Percentiles rank a stretch among this genome's conserved stretches.
Evolutionary conservation across 139 green algal species (phyloP).

Genomic region (Eudorina sp.): DNA sequence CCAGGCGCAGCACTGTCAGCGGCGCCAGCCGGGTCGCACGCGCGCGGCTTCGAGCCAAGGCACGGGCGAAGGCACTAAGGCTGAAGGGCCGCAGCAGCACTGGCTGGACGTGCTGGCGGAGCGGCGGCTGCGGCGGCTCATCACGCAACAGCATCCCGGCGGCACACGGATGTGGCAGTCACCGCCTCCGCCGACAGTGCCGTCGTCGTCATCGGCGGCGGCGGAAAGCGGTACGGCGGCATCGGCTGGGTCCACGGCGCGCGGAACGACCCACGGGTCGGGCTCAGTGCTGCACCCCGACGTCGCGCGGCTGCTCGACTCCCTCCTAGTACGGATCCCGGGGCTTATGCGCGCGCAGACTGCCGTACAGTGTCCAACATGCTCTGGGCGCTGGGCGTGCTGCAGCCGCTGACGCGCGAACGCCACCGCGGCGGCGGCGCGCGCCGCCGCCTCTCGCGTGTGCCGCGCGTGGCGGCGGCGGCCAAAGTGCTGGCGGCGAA

Average conservation of each 20-base stretch:
- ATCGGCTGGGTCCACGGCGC: neutral
- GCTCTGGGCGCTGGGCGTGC: slow-evolving; percentile 55
- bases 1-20: neutral
- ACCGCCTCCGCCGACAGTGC: neutral
- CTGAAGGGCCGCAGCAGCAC: neutral
- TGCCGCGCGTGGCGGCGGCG: neutral
- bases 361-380: slow-evolving; percentile 44
- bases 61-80: neutral
- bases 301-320: neutral
- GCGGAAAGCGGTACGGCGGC: neutral
- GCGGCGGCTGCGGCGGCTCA: neutral
- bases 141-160: neutral
- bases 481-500: neutral
- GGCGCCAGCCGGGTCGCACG: neutral
- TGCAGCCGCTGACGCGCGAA: slow-evolving; percentile 1
- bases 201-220: neutral
- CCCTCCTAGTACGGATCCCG: slow-evolving; percentile 29
- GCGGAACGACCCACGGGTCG: too few species aligned
- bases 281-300: slow-evolving; percentile 23
- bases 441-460: neutral
- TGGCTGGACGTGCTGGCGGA: neutral
- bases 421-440: neutral
- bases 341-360: slow-evolving; percentile 44
- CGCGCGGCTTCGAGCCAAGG: neutral
- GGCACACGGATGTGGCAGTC: neutral